These are phyloP conservation scores for Amphicarpaea edgeworthii DNA, from an alignment of 306 rosid genomes.

Conservation along the genomic window DNA sequence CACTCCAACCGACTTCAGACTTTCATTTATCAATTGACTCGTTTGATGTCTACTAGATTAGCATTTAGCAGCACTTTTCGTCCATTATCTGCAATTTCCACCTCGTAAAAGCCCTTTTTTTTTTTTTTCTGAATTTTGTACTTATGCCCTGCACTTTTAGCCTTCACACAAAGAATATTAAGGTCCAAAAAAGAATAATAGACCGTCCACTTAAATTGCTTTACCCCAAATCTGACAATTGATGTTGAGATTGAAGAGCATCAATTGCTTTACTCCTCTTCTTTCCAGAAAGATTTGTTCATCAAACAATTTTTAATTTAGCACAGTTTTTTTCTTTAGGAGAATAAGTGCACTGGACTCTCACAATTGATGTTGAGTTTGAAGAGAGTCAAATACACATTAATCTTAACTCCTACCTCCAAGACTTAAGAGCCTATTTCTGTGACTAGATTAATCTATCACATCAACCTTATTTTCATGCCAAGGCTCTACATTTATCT, in stretches of 20 bases:
- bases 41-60: conserved; percentile 1
- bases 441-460: neutral
- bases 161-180: conserved; percentile 16
- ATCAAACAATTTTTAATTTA: neutral
- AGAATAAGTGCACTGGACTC: neutral
- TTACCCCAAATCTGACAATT: conserved; percentile 26
- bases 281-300: neutral
- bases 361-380: neutral
- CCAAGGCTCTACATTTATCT: neutral
- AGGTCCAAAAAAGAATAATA: neutral
- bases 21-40: conserved; percentile 14
- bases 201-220: conserved; percentile 22
- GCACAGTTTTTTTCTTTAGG: neutral
- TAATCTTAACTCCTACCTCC: neutral
- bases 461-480: neutral
- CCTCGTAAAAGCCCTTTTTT: neutral
- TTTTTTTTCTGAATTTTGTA: neutral
- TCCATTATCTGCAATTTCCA: conserved; percentile 34
- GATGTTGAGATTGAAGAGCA: no score
- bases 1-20: neutral
- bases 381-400: neutral
- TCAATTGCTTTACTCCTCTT: neutral
- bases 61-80: neutral
- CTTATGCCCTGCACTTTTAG: neutral
- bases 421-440: neutral